Conservation (phyloP, 2,329 filamentous ascomycete genomes). For the Pseudonectria foliicola region DNA sequence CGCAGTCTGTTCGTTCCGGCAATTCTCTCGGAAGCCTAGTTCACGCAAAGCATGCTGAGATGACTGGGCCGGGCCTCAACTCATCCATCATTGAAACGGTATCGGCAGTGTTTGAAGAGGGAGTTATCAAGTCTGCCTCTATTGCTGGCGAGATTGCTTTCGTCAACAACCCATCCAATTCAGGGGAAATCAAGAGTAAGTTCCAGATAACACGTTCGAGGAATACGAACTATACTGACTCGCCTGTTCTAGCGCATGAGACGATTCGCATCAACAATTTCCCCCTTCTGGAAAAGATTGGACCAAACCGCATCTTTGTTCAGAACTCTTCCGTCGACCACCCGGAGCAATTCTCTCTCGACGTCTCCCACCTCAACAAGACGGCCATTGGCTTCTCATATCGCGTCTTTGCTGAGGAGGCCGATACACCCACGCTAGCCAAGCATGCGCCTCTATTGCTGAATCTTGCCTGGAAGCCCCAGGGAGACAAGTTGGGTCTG, state of each 20-base stretch:
- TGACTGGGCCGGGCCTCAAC: constrained; percentile 73
- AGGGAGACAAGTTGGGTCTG: constrained; percentile 78
- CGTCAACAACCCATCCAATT: constrained; percentile 58
- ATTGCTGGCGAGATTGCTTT: constrained; percentile 87
- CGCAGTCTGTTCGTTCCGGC: constrained; percentile 83
- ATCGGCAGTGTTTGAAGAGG: constrained; percentile 75
- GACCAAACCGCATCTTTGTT: constrained; percentile 88
- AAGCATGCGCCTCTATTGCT: constrained; percentile 66
- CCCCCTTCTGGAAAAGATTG: constrained; percentile 79
- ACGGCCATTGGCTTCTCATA: constrained; percentile 88
- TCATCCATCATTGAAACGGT: constrained; percentile 88
- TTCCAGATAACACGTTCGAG: constrained; percentile 10
- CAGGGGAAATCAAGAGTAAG: constrained; percentile 42
- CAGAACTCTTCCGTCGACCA: constrained; percentile 56
- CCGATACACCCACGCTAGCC: constrained; percentile 35
- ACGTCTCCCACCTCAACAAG: constrained; percentile 64
- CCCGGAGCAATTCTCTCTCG: constrained; percentile 73
- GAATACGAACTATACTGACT: not conserved
- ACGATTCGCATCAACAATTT: constrained; percentile 85
- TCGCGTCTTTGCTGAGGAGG: constrained; percentile 66
- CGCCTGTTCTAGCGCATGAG: constrained; percentile 41
- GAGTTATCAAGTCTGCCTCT: constrained; percentile 61
- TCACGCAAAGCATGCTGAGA: constrained; percentile 73
- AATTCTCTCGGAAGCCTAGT: constrained; percentile 66
- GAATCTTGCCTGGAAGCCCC: constrained; percentile 72